A percentile compares a stretch with the other conserved stretches of the same genome.
These are phyloP conservation scores for Striga asiatica DNA, from an alignment of 257 asterid genomes.

Conservation along the genomic window DNA sequence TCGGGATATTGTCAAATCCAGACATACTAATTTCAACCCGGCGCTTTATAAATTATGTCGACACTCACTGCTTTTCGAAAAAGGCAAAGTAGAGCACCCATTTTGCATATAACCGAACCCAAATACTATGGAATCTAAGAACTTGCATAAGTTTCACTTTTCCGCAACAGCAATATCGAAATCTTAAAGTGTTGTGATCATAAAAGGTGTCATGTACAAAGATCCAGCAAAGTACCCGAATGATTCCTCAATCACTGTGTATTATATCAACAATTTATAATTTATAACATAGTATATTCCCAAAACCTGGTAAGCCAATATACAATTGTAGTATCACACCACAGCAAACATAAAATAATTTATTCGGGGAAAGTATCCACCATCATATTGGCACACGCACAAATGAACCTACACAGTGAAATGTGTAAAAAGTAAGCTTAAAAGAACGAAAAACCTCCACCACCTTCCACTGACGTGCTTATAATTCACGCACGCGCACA, in stretches of 20 bases:
- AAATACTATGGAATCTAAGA: constrained; percentile 2
- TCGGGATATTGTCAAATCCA: not conserved
- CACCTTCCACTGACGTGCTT: constrained; percentile 14
- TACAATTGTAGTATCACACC: constrained; percentile 8
- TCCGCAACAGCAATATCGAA: not conserved
- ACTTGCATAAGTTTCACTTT: constrained; percentile 8
- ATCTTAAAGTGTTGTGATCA: no score
- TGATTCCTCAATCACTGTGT: not conserved
- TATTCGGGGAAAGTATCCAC: constrained; percentile 6
- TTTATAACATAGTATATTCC: not conserved
- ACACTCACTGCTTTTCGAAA: not conserved
- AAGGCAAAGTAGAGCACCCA: not conserved
- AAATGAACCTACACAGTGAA: constrained; percentile 1
- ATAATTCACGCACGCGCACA: no score
- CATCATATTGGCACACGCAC: constrained; percentile 2
- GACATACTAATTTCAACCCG: not conserved
- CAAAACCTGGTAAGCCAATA: not conserved
- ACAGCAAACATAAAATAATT: constrained; percentile 5
- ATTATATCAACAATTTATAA: not conserved
- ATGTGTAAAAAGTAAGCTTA: not conserved
- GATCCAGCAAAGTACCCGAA: not conserved
- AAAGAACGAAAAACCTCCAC: constrained; percentile 7
- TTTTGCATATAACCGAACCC: not conserved
- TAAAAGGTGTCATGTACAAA: not conserved
- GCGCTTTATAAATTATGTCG: not conserved